Base-by-base conservation (phyloP, 2,329 filamentous ascomycete species). In the Pezicula radicicola region DNA sequence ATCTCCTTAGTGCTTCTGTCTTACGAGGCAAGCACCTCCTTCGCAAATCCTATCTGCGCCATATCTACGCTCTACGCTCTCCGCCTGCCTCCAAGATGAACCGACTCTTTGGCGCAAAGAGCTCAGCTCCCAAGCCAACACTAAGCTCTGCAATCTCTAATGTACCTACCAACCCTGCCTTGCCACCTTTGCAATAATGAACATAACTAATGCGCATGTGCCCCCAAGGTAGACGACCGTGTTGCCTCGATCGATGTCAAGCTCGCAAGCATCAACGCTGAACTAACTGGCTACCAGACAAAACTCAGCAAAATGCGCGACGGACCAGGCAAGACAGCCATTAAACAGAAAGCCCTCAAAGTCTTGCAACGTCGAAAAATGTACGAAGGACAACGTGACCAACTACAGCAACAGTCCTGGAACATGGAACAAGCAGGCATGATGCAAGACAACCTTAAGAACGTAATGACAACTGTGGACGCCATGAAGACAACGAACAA, bases 341-440 rank as follows among this genome's bases (percentile, higher is more conserved):
- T 99, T 63, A 95, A 94, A 69, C 87, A 95, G 66, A 97, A 97
- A 67, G 93, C 93, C 2, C 86, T 96, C 64, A 96, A 96, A 65
- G 85, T 97, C 10, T 85, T 97, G 2, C 91, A 96, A 74, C 88
- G 91, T 53, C 88, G 93, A 62, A 96, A 96, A 69, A 87, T 92
- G 72, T 96, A 96, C 83, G 94, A 99, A 73, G 80, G 83, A 3
- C 91, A 97, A 72, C 90, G 93, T 59, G 91, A 97, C 65, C 92
- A 97, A 73, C 84, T 97, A 49, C 89, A 96, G 73, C 82, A 87
- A 59, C 94, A 99, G 74, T 90, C 90, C 19, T 97, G 92, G 92
- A 97, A 97, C 75, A 97, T 99, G 92, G 92, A 97, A 75, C 92
- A 97, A 73, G 92, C 93, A 3, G 88, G 89, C 68, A 95, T 92